Conservation (phyloP, 2,329 filamentous ascomycete genomes). For the Sclerotiophoma versabilis region DNA sequence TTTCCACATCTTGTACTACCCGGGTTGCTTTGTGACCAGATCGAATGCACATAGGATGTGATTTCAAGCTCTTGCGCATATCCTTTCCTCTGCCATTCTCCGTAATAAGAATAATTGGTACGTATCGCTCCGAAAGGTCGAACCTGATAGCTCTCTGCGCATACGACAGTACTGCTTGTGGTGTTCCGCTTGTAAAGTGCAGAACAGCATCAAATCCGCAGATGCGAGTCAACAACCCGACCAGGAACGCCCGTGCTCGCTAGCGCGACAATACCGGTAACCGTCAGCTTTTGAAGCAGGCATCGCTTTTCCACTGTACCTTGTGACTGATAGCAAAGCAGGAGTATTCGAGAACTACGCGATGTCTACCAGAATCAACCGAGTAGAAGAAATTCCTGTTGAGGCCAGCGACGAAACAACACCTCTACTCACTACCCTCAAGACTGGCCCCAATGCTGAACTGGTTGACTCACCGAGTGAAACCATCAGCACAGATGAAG, state of each 20-base stretch:
- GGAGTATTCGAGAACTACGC: not conserved
- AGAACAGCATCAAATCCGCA: not conserved
- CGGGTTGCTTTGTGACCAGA: conserved; percentile 3
- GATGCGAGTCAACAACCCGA: conserved; percentile 1
- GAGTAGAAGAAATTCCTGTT: not conserved
- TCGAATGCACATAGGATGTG: conserved; percentile 11
- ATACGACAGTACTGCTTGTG: not conserved
- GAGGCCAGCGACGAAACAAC: conserved; percentile 35
- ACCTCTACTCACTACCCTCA: conserved; percentile 34
- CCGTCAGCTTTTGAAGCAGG: not conserved
- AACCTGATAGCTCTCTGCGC: not conserved
- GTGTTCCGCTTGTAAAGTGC: not conserved
- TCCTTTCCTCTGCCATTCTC: not conserved
- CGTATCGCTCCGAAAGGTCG: too few species aligned
- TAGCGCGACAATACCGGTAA: conserved; percentile 10
- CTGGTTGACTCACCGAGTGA: conserved; percentile 11
- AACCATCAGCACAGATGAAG: conserved; percentile 4
- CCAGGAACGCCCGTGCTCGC: conserved; percentile 5
- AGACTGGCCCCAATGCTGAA: conserved; percentile 25
- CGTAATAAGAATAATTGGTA: too few species aligned
- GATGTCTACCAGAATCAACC: not conserved
- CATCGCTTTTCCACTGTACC: not conserved
- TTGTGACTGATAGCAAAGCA: not conserved
- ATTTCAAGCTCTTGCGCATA: not conserved
- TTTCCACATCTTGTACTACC: conserved; percentile 34